These are phyloP conservation scores for Fusarium duplospermum DNA, from an alignment of 2,329 filamentous ascomycete genomes.

Conservation along the genomic window DNA sequence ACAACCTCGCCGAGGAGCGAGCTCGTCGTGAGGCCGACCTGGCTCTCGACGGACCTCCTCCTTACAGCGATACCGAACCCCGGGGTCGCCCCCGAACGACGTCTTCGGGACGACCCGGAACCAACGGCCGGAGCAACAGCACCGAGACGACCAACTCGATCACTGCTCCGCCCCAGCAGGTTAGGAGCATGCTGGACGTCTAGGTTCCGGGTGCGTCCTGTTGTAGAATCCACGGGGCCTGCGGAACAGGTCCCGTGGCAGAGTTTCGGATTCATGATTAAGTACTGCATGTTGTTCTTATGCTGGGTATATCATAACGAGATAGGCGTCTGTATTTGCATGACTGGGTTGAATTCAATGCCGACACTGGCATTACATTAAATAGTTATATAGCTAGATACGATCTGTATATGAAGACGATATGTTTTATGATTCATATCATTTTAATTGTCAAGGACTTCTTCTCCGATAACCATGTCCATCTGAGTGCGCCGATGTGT, in stretches of 20 bases:
- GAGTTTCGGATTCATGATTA: not conserved
- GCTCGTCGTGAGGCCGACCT: constrained; percentile 54
- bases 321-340: constrained; percentile 15
- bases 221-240: not conserved
- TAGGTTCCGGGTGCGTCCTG: constrained; percentile 42
- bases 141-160: constrained; percentile 60
- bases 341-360: constrained; percentile 19
- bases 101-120: constrained; percentile 42
- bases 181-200: constrained; percentile 69
- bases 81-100: constrained; percentile 36
- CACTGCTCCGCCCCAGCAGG: constrained; percentile 62
- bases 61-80: constrained; percentile 48
- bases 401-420: constrained; percentile 24
- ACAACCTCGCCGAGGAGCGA: constrained; percentile 46
- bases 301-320: constrained; percentile 17
- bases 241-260: not conserved
- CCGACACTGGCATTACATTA: not conserved
- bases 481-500: not conserved
- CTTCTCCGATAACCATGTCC: not conserved
- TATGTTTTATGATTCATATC: constrained; percentile 25
- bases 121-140: constrained; percentile 57
- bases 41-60: constrained; percentile 58
- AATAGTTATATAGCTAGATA: constrained; percentile 11
- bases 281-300: constrained; percentile 13
- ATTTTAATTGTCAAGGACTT: not conserved